Evolutionary conservation across 306 rosid species (phyloP).

Genomic region (Citrullus mucosospermus): DNA sequence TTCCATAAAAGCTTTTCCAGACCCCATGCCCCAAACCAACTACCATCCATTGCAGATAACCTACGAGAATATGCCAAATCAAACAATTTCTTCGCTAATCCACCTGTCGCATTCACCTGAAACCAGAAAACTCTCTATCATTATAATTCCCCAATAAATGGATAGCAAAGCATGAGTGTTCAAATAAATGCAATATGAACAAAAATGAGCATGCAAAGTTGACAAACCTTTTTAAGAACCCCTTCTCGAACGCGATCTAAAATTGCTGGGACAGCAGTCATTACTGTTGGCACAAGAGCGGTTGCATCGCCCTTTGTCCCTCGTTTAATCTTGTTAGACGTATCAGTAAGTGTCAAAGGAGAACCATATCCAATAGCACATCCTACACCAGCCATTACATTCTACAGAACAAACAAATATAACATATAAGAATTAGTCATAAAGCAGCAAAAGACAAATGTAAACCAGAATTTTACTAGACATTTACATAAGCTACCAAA

Average conservation of each 20-base stretch:
- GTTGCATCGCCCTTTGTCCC: slow-evolving; percentile 88
- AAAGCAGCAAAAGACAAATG: slow-evolving; percentile 1
- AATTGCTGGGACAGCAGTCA: slow-evolving; percentile 95
- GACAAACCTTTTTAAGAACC: slow-evolving; percentile 71
- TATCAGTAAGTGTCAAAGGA: slow-evolving; percentile 83
- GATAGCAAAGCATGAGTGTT: neutral
- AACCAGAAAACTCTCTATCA: slow-evolving; percentile 14
- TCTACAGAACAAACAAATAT: slow-evolving; percentile 32
- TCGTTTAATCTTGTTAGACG: slow-evolving; percentile 83
- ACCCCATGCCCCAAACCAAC: slow-evolving; percentile 98
- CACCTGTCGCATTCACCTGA: slow-evolving; percentile 78
- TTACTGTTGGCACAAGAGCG: slow-evolving; percentile 60
- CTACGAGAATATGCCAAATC: slow-evolving; percentile 80
- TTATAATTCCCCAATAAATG: slow-evolving; percentile 2
- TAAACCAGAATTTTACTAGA: neutral
- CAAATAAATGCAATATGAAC: neutral
- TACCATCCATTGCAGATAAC: slow-evolving; percentile 68
- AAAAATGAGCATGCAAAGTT: slow-evolving; percentile 14
- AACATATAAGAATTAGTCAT: slow-evolving; percentile 14
- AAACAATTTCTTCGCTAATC: slow-evolving; percentile 68
- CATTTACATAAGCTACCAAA: slow-evolving; percentile 9
- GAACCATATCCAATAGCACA: slow-evolving; percentile 88
- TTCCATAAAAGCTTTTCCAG: slow-evolving; percentile 68
- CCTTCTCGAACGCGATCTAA: slow-evolving; percentile 97
- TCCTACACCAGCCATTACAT: slow-evolving; percentile 72